Evolutionary conservation across 1,139 yeast species (phyloP).

Genomic region (Blastobotrys serpentis): DNA sequence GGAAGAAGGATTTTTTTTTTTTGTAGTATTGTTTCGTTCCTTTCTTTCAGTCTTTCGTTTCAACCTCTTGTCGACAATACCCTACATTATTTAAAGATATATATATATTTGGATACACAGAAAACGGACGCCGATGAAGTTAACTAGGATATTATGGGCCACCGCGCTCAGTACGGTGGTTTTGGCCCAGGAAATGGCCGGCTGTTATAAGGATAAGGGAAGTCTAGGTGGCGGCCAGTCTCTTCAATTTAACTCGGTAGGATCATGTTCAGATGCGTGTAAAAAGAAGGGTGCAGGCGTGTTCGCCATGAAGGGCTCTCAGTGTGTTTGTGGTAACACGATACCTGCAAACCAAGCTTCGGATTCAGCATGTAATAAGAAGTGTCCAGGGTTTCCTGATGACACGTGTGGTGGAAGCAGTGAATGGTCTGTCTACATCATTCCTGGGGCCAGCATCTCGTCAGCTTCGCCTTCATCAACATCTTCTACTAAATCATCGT

Average conservation of each 20-base stretch:
- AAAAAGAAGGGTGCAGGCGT: conserved; percentile 39
- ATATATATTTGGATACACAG: too few species aligned
- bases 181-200: conserved; percentile 19
- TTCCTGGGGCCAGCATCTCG: conserved; percentile 32
- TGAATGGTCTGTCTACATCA: conserved; percentile 45
- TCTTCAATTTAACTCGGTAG: conserved; percentile 21
- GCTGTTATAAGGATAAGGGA: conserved; percentile 29
- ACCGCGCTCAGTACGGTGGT: conserved; percentile 9
- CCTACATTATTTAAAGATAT: too few species aligned
- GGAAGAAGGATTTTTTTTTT: neutral
- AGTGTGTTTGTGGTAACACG: conserved; percentile 64
- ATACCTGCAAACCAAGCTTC: conserved; percentile 45
- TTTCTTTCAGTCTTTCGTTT: neutral
- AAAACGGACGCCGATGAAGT: too few species aligned
- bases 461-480: conserved; percentile 25
- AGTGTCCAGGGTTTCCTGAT: conserved; percentile 53
- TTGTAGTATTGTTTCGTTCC: neutral
- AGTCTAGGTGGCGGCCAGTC: conserved; percentile 24
- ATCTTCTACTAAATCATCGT: conserved; percentile 29
- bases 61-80: conserved; percentile 1
- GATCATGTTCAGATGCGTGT: conserved; percentile 21
- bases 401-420: conserved; percentile 58
- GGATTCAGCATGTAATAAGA: conserved; percentile 43
- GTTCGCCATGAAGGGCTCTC: conserved; percentile 59
- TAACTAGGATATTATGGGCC: conserved; percentile 11